phyloP scores from a whole-genome alignment of 2,329 filamentous ascomycete genomes.

The Neobulgaria alba region DNA sequence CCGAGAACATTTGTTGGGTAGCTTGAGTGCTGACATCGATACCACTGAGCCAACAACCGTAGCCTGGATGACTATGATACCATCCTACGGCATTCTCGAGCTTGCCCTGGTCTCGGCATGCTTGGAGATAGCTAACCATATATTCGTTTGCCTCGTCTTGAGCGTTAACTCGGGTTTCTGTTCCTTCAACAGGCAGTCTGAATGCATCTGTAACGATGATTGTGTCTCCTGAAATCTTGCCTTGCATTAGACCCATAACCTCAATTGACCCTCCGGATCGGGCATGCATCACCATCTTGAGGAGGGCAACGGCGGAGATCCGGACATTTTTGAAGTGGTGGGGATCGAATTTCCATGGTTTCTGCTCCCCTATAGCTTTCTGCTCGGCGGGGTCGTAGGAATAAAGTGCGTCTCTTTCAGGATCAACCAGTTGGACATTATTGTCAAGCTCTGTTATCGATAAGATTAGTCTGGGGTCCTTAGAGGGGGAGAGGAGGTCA shows the following conservation, averaged over 20 bases:
- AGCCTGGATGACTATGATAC: constrained; percentile 97
- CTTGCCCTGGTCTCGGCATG: constrained; percentile 67
- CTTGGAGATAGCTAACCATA: constrained; percentile 75
- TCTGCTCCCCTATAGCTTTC: constrained; percentile 52
- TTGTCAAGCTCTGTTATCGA: constrained; percentile 71
- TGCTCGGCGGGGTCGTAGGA: constrained; percentile 64
- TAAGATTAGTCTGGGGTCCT: constrained; percentile 19
- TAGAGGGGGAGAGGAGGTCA: constrained; percentile 5
- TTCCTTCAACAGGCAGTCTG: constrained; percentile 88
- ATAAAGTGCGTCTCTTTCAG: constrained; percentile 85
- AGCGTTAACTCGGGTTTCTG: constrained; percentile 96
- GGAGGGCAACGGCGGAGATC: constrained; percentile 84
- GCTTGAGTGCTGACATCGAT: constrained; percentile 89
- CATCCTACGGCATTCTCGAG: constrained; percentile 92
- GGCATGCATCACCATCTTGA: constrained; percentile 99
- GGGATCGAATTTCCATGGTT: constrained; percentile 71
- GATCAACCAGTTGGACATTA: constrained; percentile 73
- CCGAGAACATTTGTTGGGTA: constrained; percentile 75
- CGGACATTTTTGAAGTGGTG: constrained; percentile 90
- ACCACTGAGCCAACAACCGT: constrained; percentile 94
- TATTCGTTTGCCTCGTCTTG: constrained; percentile 96
- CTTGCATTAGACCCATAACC: constrained; percentile 97
- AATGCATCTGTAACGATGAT: constrained; percentile 94
- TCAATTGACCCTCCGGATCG: constrained; percentile 88
- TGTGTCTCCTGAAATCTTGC: constrained; percentile 75